phyloP scores from a whole-genome alignment of 208 protist genomes.

The Crithidia sp. region DNA sequence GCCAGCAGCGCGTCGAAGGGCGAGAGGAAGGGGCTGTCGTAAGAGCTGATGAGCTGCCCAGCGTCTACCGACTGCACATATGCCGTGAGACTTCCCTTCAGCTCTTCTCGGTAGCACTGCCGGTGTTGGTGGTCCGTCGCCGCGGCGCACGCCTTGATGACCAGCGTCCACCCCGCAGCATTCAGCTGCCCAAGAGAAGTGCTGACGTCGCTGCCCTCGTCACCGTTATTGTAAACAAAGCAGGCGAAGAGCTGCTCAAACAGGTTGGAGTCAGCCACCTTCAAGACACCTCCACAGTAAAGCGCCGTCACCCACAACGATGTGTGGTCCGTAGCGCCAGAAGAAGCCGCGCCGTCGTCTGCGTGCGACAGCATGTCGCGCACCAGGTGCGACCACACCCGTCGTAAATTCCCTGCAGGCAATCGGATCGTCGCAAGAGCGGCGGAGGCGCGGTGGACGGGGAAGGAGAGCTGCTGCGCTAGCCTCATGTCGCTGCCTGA shows the following conservation, averaged over 20 bases:
- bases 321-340: neutral
- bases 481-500: too few relatives aligned
- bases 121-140: constrained; percentile 27
- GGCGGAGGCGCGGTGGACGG: constrained; percentile 15
- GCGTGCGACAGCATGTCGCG: constrained; percentile 16
- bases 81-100: constrained; percentile 1
- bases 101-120: constrained; percentile 8
- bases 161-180: constrained; percentile 44
- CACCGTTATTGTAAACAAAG: constrained; percentile 24
- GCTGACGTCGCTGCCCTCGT: too few relatives aligned
- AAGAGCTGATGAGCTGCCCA: too few relatives aligned
- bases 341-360: neutral
- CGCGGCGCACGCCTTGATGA: constrained; percentile 48
- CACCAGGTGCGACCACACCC: constrained; percentile 14
- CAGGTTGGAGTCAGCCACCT: constrained; percentile 60
- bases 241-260: constrained; percentile 65
- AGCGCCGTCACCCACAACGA: constrained; percentile 52
- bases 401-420: constrained; percentile 16
- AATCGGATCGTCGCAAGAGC: neutral
- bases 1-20: neutral
- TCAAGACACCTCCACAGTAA: constrained; percentile 50
- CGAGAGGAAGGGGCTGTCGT: too few relatives aligned
- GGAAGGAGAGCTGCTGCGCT: neutral
- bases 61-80: too few relatives aligned
- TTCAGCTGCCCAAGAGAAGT: constrained; percentile 2